These are phyloP conservation scores for Ascochyta lentis DNA, from an alignment of 2,329 filamentous ascomycete species.

Conservation along the genomic window DNA sequence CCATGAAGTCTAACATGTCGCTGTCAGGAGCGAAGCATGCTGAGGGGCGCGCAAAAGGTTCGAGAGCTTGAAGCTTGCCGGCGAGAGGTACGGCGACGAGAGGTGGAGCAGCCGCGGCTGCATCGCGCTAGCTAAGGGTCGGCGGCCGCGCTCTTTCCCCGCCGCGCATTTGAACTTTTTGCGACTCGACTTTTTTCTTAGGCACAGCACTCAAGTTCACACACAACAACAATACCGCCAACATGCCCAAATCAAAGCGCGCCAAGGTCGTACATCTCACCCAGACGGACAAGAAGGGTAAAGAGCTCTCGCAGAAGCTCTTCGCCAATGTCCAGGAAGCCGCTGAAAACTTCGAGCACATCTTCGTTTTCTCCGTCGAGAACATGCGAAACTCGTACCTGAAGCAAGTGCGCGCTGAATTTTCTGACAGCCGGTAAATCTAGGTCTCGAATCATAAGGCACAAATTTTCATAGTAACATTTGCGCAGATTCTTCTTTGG, in stretches of 20 bases:
- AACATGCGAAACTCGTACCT: conserved; percentile 99
- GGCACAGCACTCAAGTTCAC: conserved; percentile 20
- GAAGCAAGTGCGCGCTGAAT: conserved; percentile 85
- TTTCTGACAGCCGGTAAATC: conserved; percentile 79
- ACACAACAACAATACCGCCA: conserved; percentile 40
- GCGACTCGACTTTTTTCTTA: conserved; percentile 38
- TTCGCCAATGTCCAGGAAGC: conserved; percentile 88
- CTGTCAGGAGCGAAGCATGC: conserved; percentile 34
- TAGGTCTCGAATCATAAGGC: conserved; percentile 20
- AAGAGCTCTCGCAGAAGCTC: conserved; percentile 84
- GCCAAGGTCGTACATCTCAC: conserved; percentile 87
- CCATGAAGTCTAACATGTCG: conserved; percentile 94
- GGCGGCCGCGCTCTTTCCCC: conserved; percentile 44
- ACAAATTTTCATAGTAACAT: conserved; percentile 26
- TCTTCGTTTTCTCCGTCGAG: conserved; percentile 91
- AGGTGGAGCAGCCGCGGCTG: conserved; percentile 32
- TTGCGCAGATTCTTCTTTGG: conserved; percentile 86
- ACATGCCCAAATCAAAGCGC: conserved; percentile 97
- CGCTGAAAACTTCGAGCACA: conserved; percentile 83
- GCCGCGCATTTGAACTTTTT: conserved; percentile 27
- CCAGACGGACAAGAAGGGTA: conserved; percentile 91
- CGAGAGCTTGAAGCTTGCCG: conserved; percentile 9
- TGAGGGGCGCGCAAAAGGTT: neutral
- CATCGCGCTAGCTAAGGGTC: conserved; percentile 31
- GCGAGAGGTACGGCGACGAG: conserved; percentile 10